phyloP scores from a whole-genome alignment of 441 rosid species.

The Erysimum cheiri region DNA sequence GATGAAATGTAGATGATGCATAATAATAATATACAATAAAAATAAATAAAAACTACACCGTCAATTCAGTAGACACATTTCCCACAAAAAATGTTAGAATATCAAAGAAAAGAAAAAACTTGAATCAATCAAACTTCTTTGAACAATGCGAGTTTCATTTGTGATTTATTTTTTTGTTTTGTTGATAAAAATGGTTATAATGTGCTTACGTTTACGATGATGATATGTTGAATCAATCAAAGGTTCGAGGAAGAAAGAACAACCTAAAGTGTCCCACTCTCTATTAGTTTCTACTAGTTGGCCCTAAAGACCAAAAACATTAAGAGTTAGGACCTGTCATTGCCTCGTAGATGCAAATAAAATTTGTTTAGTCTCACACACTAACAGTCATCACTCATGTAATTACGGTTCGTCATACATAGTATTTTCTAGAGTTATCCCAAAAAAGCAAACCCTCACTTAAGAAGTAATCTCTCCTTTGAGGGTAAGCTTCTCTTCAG shows the following conservation, averaged over 20 bases:
- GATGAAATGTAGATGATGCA: no score
- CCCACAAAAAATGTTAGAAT: no score
- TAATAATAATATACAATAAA: no score
- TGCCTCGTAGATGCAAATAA: background rate
- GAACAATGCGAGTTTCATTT: no score
- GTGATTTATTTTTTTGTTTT: no score
- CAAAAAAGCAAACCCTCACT: background rate
- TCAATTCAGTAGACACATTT: no score
- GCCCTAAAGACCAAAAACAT: background rate
- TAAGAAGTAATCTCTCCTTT: background rate
- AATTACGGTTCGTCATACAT: background rate
- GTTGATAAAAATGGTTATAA: no score
- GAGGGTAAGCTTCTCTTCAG: background rate
- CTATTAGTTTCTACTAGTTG: background rate
- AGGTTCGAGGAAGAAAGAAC: background rate
- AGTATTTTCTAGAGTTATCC: background rate
- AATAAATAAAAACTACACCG: no score
- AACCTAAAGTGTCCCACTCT: background rate
- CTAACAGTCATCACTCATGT: background rate
- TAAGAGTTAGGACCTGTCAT: background rate
- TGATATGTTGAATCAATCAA: background rate
- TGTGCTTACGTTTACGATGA: no score
- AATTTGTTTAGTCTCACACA: background rate
- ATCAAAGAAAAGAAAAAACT: no score
- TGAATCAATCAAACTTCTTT: no score